A percentile compares a stretch with the other conserved stretches of the same genome.
These are phyloP conservation scores for Penicillium sp. DNA, from an alignment of 2,329 filamentous ascomycete species.

Conservation along the genomic window DNA sequence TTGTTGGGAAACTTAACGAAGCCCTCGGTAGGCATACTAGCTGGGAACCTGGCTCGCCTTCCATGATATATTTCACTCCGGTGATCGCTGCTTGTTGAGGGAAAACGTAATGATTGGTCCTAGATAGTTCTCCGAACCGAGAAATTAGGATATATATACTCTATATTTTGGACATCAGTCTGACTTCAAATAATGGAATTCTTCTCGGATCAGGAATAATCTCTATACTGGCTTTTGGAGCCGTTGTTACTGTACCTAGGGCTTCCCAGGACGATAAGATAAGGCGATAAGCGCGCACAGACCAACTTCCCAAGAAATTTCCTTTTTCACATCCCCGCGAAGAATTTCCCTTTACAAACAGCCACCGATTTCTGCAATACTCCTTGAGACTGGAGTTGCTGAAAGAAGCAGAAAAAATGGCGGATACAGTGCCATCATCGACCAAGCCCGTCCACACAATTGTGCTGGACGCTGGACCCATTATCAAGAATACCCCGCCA, in stretches of 20 bases:
- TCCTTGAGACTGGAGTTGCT: background rate
- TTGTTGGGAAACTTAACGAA: too few relatives aligned
- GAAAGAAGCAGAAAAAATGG: slow-evolving; percentile 34
- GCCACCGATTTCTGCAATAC: background rate
- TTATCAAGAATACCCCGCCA: slow-evolving; percentile 90
- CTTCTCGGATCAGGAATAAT: background rate
- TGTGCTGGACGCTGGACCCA: slow-evolving; percentile 86
- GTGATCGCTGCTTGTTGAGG: too few relatives aligned
- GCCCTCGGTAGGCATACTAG: too few relatives aligned
- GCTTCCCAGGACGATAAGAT: slow-evolving; percentile 42
- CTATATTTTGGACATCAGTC: too few relatives aligned
- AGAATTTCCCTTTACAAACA: slow-evolving; percentile 19
- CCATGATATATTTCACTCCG: too few relatives aligned
- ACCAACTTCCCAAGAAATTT: slow-evolving; percentile 42
- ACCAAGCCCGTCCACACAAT: slow-evolving; percentile 79
- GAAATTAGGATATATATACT: too few relatives aligned
- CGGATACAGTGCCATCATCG: slow-evolving; percentile 29
- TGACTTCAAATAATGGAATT: too few relatives aligned
- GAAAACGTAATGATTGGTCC: too few relatives aligned
- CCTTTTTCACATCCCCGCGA: slow-evolving; percentile 23
- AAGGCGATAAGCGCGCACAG: slow-evolving; percentile 49
- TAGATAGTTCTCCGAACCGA: too few relatives aligned
- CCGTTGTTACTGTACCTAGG: background rate
- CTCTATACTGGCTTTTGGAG: background rate
- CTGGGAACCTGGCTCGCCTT: too few relatives aligned